Base-by-base conservation (phyloP, 345 rosid genomes). In the Eucalyptus decipiens region DNA sequence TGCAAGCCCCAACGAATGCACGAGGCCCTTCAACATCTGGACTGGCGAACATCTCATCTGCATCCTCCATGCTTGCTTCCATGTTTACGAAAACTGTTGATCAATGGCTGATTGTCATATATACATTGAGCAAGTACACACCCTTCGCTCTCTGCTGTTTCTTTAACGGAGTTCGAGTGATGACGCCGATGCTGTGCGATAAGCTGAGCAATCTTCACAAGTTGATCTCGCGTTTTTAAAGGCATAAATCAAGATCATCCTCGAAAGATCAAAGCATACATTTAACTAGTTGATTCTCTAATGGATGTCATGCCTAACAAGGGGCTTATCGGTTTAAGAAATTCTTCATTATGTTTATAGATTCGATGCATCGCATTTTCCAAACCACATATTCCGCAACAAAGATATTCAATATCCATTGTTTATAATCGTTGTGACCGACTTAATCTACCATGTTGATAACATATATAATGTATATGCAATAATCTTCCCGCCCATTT, bases 1-100 rank as follows among this genome's bases (percentile, higher is more conserved):
- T 90, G 88, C 95, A 92, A 48, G 94, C 95, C 47, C 94, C 96
- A 13, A 92, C 52, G 69, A 92, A 89, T 69, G 94, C 94, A 51
- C 96, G 90, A 34, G 89, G 72, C 26, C 91, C 92, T 60, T 92
- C 87, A 2, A 81, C 94, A 86, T 93, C 92, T 28, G 94, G 91
- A 76, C 30, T 37, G 92, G 86, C 89, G 5, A 92, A 92, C 93
- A 93, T 93, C 87, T 85, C 90, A 9, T 92, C 88, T 17, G 90
- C 89, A 21, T 92, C 85, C 90, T 88, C 85, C 86, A 81, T 91
- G 34, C 94, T 92, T 88, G 21, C 93, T 88, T 90, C 93, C 92
- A 92, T 90, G 93, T 94, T 91, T 49, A 93, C 92, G 19, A 80
- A 2, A 91, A 85, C 92, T 94, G 90, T 94, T 92, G 40, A 49